Evolutionary conservation across 495 filamentous ascomycete species (phyloP).

Genomic region (Hypoxylon crocopeplum): DNA sequence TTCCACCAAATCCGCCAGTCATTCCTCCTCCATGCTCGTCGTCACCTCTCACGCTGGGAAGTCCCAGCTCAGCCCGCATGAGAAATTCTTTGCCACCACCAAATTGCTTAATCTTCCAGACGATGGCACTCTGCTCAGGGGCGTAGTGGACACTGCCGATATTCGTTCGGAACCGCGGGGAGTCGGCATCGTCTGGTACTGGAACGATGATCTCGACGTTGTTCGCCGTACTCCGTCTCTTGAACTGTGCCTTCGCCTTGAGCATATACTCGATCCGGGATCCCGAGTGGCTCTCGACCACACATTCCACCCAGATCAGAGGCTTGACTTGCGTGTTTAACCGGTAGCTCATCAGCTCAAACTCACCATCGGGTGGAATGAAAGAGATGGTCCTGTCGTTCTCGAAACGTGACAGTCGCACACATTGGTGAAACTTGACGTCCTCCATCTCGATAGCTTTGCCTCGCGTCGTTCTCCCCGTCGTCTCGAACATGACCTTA

Average conservation of each 20-base stretch:
- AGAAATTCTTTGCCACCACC: conserved; percentile 98
- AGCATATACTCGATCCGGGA: conserved; percentile 98
- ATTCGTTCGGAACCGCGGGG: conserved; percentile 95
- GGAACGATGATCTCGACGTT: conserved; percentile 98
- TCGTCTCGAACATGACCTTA: conserved; percentile 99
- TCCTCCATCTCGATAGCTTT: conserved; percentile 99
- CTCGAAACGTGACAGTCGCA: conserved; percentile 93
- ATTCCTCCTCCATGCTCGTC: conserved; percentile 95
- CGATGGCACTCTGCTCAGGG: conserved; percentile 94
- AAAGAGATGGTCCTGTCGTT: conserved; percentile 99
- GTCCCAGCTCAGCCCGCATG: conserved; percentile 96
- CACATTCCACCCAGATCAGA: conserved; percentile 98
- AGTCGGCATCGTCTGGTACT: conserved; percentile 96
- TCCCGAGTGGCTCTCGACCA: conserved; percentile 93
- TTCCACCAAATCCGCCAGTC: conserved; percentile 96
- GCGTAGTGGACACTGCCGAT: conserved; percentile 99
- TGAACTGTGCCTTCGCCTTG: conserved; percentile 98
- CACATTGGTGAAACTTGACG: conserved; percentile 99
- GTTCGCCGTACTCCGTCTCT: conserved; percentile 95
- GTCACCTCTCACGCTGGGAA: conserved; percentile 94
- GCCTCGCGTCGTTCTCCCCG: conserved; percentile 89
- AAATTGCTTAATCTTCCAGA: conserved; percentile 99
- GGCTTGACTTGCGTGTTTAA: conserved; percentile 99
- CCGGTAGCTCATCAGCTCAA: conserved; percentile 99
- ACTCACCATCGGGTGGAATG: conserved; percentile 97